Evolutionary conservation across 805 yeast genomes (phyloP).

Genomic region (Saccharomycopsis amapae): DNA sequence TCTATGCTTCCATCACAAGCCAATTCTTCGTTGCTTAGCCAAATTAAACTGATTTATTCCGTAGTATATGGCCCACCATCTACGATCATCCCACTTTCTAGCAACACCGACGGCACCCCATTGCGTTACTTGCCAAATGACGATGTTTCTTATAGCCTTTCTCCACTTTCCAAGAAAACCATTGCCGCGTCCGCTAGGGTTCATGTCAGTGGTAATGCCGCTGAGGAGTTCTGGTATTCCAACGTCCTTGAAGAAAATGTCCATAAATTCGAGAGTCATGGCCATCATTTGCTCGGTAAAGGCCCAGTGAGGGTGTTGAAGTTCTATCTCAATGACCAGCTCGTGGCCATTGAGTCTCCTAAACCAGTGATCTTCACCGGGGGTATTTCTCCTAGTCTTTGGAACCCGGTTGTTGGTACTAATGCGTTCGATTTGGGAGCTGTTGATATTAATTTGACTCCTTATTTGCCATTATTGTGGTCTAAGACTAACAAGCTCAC

Average conservation of each 20-base stretch:
- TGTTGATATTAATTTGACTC: slow-evolving; percentile 64
- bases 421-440: slow-evolving; percentile 68
- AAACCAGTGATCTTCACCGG: slow-evolving; percentile 75
- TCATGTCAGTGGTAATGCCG: slow-evolving; percentile 66
- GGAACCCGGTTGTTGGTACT: slow-evolving; percentile 74
- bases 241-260: slow-evolving; percentile 45
- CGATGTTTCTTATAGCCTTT: slow-evolving; percentile 33
- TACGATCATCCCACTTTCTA: slow-evolving; percentile 34
- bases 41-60: slow-evolving; percentile 2
- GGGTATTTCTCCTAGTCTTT: slow-evolving; percentile 70
- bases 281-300: slow-evolving; percentile 44
- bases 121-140: slow-evolving; percentile 39
- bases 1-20: not conserved
- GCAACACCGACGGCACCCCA: slow-evolving; percentile 32
- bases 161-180: slow-evolving; percentile 51
- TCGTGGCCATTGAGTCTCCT: slow-evolving; percentile 59
- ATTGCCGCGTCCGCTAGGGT: slow-evolving; percentile 42
- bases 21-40: not conserved
- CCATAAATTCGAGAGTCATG: slow-evolving; percentile 33
- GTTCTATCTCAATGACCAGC: slow-evolving; percentile 50
- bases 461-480: slow-evolving; percentile 67
- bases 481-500: slow-evolving; percentile 27
- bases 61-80: slow-evolving; percentile 32
- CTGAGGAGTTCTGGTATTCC: slow-evolving; percentile 80
- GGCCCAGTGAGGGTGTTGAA: slow-evolving; percentile 69